These are phyloP conservation scores for Skeletonema costatum DNA, from an alignment of 108 stramenopile species.

Conservation along the genomic window DNA sequence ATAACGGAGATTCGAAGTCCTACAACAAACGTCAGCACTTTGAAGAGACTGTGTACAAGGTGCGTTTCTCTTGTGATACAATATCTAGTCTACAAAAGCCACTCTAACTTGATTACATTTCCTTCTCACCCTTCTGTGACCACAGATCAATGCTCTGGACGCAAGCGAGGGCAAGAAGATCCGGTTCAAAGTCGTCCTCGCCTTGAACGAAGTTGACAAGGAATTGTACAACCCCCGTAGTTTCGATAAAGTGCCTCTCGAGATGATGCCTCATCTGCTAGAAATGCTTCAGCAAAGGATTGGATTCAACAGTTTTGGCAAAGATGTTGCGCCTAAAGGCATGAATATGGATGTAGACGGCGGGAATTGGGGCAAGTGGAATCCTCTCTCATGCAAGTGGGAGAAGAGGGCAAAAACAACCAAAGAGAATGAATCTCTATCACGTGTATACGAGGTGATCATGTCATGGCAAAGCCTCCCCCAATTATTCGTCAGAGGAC, in stretches of 20 bases:
- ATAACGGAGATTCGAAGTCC: background rate
- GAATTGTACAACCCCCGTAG: background rate
- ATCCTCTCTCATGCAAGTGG: background rate
- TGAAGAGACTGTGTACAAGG: background rate
- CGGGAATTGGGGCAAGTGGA: background rate
- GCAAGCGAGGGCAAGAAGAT: background rate
- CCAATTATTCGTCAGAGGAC: slow-evolving; percentile 9
- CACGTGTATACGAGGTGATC: slow-evolving; percentile 4
- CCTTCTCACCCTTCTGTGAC: background rate
- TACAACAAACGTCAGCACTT: too few species aligned
- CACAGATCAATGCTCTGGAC: background rate
- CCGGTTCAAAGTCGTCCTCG: background rate
- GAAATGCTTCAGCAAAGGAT: background rate
- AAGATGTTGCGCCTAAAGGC: background rate
- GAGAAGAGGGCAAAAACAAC: background rate
- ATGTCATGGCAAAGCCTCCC: slow-evolving; percentile 4
- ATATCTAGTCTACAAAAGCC: too few species aligned
- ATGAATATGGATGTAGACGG: background rate
- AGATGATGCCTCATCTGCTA: background rate
- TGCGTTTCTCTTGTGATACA: background rate
- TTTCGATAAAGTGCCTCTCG: background rate
- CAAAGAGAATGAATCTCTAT: background rate
- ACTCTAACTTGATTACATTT: background rate
- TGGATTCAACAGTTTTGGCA: background rate
- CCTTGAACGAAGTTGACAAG: background rate